Evolutionary conservation across 1,139 yeast species (phyloP), one percentile per base, ranked within the genome.

Genomic region (Nakaseomyces bracarensis): DNA sequence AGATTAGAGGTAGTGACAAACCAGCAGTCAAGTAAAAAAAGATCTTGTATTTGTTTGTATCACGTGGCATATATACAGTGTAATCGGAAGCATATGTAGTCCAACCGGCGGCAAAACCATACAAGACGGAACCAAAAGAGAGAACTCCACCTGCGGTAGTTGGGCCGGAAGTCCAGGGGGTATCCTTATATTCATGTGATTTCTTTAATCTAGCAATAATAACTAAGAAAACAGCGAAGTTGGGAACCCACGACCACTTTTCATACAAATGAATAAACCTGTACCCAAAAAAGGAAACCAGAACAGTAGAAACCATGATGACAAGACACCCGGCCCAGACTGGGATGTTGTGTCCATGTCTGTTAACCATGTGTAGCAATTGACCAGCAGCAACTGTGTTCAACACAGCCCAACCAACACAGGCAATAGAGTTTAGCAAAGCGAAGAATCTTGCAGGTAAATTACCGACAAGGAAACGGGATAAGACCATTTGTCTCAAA

Each of bases 41-140:
- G 46, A 85, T 72, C 60, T 70, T 77, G 57, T 52, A 47, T 34
- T 76, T 67, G 62, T 72, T 74, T 49, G 79, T 76, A 58, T 75
- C 70, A 56, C 75, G 69, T 47, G 75, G 74, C 73, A 84, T 86
- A 69, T 86, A 89, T 43, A 82, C 89, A 41, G 95, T 85, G 67
- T 86, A 89, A 67, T 87, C 97, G 36, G 95, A 78, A 34, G 96
- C 93, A 58, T 82, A 86, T 20, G 96, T 82, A 44, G 95, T 77
- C 96, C 97, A 87, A 48, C 96, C 96, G 46, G 95, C 78, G 38
- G 96, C 95, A 57, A 82, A 89, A 51, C 96, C 97, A 56, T 74
- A 89, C 49, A 84, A 66, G 39, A 95, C 70, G 61, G 87, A 82
- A 59, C 96, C 96, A 55, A 83, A 86, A 26, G 93, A 79, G 43